phyloP scores from a whole-genome alignment of 441 rosid genomes.

The Viola pubescens region DNA sequence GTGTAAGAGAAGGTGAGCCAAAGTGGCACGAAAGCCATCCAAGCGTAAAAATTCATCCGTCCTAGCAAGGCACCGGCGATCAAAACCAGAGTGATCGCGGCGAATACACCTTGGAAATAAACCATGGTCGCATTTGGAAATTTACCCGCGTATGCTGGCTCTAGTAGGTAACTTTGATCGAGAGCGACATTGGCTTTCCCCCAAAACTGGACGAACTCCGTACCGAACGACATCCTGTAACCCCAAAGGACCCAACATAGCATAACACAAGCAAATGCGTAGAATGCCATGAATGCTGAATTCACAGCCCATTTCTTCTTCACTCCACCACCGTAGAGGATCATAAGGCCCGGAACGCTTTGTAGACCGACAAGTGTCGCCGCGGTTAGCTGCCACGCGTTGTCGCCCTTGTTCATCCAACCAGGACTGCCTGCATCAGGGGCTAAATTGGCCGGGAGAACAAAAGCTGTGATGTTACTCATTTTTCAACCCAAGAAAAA shows the following conservation, averaged over 20 bases:
- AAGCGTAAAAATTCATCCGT: conserved; percentile 43
- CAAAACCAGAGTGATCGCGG: conserved; percentile 40
- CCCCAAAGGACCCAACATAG: conserved; percentile 49
- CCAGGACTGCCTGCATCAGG: conserved; percentile 25
- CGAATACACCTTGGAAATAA: conserved; percentile 42
- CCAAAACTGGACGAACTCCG: conserved; percentile 13
- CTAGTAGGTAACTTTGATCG: conserved; percentile 20
- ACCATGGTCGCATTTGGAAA: conserved; percentile 43
- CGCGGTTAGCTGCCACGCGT: conserved; percentile 48
- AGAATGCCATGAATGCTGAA: conserved; percentile 48
- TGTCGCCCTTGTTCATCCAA: conserved; percentile 49
- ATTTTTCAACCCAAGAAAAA: not conserved
- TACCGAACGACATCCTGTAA: conserved; percentile 38
- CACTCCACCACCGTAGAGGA: conserved; percentile 40
- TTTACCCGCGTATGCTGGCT: conserved; percentile 14
- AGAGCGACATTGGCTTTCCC: conserved; percentile 25
- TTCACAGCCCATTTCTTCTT: conserved; percentile 56
- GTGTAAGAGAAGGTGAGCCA: conserved; percentile 48
- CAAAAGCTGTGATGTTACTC: not conserved
- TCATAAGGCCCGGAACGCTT: conserved; percentile 41
- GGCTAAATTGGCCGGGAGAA: conserved; percentile 20
- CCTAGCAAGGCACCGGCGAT: conserved; percentile 43
- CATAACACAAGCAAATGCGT: conserved; percentile 42
- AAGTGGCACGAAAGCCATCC: conserved; percentile 48
- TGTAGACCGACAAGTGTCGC: conserved; percentile 49